Evolutionary conservation across 495 filamentous ascomycete genomes (phyloP), one percentile per base, ranked within the genome.

Genomic region (Penicillium roqueforti): DNA sequence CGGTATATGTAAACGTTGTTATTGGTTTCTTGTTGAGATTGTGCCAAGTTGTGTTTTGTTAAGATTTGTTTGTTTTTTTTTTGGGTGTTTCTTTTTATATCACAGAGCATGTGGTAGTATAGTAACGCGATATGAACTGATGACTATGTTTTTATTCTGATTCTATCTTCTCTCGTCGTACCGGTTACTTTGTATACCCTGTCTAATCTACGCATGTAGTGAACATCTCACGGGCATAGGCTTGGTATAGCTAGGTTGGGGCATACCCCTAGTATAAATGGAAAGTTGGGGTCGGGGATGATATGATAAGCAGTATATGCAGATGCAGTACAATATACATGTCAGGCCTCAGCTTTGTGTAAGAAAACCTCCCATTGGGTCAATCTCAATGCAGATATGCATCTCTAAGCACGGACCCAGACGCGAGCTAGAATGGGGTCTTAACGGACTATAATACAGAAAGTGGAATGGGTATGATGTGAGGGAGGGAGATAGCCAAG

Each of bases 81-180:
- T 39, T 56, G n/a, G n/a, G n/a, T 31, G 4, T 31, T 13, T 31
- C 1, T 31, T 40, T 26, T 47, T 41, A 29, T 41, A 48, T 34
- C 37, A 53, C 38, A 32, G n/a, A 48, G 37, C 20, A 34, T 48
- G 47, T 55, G 51, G 49, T 60, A 55, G 44, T 43, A 47, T 53
- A 62, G 39, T 62, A 65, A 67, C 56, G 61, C 59, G 59, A 58
- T 50, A 67, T 50, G 64, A 65, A 38, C 47, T 67, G 58, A 68
- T 56, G 64, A 68, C 60, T 23, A 49, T 25, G 51, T 54, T 56
- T 59, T 42, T 26, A 25, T 32, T 56, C 14, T 49, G 16, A 40
- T 55, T 22, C 16, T 41, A 47, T 25, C 29, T 47, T 50, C 6
- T 38, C 32, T 47, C 42, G 31, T 10, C 34, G 20, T 63, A 36